phyloP scores from a whole-genome alignment of 2,329 filamentous ascomycete species.

The Pezicula neosporulosa region DNA sequence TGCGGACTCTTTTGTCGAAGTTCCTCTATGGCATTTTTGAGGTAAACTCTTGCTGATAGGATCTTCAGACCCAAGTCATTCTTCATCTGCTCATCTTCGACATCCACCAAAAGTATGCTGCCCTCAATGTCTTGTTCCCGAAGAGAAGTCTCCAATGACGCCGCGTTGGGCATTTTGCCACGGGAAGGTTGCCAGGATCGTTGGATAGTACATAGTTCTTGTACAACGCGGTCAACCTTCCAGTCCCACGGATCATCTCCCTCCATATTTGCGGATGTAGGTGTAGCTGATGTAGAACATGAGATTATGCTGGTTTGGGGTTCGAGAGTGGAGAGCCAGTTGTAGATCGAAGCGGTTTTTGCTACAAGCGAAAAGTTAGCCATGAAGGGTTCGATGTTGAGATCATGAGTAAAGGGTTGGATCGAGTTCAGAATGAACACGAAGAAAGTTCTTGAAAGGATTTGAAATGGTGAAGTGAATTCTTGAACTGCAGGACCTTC shows the following conservation, averaged over 20 bases:
- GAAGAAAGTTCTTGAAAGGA: too few species aligned
- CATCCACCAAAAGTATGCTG: conserved; percentile 15
- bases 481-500: too few species aligned
- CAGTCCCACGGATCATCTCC: conserved; percentile 69
- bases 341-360: conserved; percentile 1
- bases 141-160: conserved; percentile 50
- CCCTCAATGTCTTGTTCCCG: conserved; percentile 53
- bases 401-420: too few species aligned
- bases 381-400: conserved; percentile 3
- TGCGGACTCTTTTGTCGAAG: conserved; percentile 49
- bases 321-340: conserved; percentile 10
- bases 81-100: conserved; percentile 18
- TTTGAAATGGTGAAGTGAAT: too few species aligned
- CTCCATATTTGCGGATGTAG: conserved; percentile 28
- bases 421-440: too few species aligned
- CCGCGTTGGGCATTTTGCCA: conserved; percentile 46
- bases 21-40: conserved; percentile 54
- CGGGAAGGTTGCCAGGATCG: conserved; percentile 42
- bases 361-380: conserved; percentile 12
- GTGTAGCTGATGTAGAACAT: conserved; percentile 2
- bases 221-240: conserved; percentile 64
- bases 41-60: conserved; percentile 19
- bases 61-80: conserved; percentile 21
- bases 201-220: conserved; percentile 56
- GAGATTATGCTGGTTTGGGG: background rate